A percentile compares a stretch with the other conserved stretches of the same genome.
These are phyloP conservation scores for Candida tammaniensis DNA, from an alignment of 805 yeast species.

Conservation along the genomic window DNA sequence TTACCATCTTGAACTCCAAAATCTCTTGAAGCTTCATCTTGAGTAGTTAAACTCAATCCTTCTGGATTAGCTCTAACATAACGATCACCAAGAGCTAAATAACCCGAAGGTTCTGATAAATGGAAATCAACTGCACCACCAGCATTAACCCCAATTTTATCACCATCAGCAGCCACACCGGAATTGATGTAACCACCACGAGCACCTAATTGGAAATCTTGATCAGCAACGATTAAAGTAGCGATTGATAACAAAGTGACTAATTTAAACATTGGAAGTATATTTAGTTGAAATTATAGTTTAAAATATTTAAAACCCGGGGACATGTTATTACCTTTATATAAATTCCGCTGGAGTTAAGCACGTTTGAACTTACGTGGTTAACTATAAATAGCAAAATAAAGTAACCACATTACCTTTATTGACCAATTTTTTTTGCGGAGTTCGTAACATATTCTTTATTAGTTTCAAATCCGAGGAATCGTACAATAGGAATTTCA, in stretches of 20 bases:
- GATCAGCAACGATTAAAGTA: constrained; percentile 24
- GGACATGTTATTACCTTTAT: no score
- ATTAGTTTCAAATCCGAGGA: no score
- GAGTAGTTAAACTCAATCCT: constrained; percentile 15
- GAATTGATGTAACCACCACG: constrained; percentile 21
- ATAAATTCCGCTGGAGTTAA: no score
- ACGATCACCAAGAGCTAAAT: constrained; percentile 19
- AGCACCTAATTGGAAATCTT: constrained; percentile 26
- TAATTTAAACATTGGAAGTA: constrained; percentile 11
- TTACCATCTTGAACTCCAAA: constrained; percentile 25
- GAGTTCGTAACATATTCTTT: no score
- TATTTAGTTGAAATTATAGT: no score
- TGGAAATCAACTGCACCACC: constrained; percentile 12
- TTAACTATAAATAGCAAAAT: no score
- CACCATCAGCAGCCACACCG: constrained; percentile 16
- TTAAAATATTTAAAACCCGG: no score
- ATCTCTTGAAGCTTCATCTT: constrained; percentile 21
- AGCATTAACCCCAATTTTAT: constrained; percentile 13
- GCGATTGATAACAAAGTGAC: constrained; percentile 26
- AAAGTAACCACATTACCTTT: no score
- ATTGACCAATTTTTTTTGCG: no score
- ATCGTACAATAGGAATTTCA: no score
- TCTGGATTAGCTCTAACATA: constrained; percentile 15
- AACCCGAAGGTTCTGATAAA: constrained; percentile 32
- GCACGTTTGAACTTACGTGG: no score